Evolutionary conservation across 163 green algal species (phyloP).

Genomic region (Chlamydomonas reinhardtii): DNA sequence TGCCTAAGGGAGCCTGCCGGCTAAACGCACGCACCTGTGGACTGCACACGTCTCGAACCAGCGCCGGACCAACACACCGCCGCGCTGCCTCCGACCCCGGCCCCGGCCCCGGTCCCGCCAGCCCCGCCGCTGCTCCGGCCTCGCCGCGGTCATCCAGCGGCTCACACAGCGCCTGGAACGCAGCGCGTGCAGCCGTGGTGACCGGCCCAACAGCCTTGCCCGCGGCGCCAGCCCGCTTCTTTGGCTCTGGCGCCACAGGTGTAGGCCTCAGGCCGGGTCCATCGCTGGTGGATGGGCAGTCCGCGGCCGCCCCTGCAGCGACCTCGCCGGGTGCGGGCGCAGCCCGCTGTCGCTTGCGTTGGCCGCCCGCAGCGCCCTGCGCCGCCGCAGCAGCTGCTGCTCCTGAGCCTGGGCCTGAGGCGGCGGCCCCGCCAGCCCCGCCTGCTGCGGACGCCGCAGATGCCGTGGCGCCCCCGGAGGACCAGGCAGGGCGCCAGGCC

Average conservation of each 20-base stretch:
- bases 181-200: not conserved
- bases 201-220: not conserved
- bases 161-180: slow-evolving; percentile 16
- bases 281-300: too few species aligned
- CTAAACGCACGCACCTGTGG: too few species aligned
- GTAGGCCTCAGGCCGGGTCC: too few species aligned
- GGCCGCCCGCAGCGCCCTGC: not conserved
- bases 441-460: not conserved
- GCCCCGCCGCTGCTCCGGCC: not conserved
- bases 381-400: not conserved
- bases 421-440: not conserved
- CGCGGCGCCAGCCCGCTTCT: not conserved
- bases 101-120: too few species aligned
- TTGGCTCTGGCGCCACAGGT: not conserved
- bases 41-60: too few species aligned
- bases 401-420: too few species aligned
- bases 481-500: not conserved
- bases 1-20: too few species aligned
- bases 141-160: not conserved
- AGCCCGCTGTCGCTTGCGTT: too few species aligned
- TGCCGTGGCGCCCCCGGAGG: not conserved
- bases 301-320: not conserved
- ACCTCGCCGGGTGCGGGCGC: not conserved
- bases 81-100: not conserved
- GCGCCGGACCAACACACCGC: too few species aligned